A percentile compares a stretch with the other conserved stretches of the same genome.
Evolutionary conservation across 106 monocot genomes (phyloP).

Genomic region (Hemerocallis citrina): DNA sequence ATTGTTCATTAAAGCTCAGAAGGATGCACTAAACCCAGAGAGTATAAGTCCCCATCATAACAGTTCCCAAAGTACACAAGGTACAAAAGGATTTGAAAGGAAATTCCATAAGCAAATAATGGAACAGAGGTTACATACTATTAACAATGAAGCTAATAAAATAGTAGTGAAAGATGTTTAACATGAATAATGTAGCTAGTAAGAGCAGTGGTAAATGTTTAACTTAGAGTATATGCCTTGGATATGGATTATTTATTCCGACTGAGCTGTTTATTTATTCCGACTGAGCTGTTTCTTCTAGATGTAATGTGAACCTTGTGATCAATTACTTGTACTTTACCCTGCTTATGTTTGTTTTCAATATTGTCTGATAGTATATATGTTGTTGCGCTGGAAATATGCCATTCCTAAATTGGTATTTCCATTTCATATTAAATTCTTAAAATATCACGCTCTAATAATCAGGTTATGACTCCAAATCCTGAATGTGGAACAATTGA

Average conservation of each 20-base stretch:
- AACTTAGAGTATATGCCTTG: too few relatives aligned
- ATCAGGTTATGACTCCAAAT: constrained; percentile 61
- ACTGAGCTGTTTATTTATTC: too few relatives aligned
- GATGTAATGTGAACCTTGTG: too few relatives aligned
- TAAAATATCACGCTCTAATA: background rate
- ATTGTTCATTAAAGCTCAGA: background rate
- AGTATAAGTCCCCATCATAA: background rate
- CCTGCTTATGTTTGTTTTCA: background rate
- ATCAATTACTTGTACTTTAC: background rate
- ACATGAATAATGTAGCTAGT: too few relatives aligned
- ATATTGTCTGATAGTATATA: background rate
- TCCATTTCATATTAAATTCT: background rate
- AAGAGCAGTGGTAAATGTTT: too few relatives aligned
- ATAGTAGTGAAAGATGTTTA: too few relatives aligned
- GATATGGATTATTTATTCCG: too few relatives aligned
- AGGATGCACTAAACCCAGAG: background rate
- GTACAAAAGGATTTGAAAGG: background rate
- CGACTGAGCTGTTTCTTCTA: too few relatives aligned
- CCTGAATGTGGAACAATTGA: constrained; percentile 54
- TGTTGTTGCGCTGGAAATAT: background rate
- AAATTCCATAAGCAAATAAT: too few relatives aligned
- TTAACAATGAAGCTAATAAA: too few relatives aligned
- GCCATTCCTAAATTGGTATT: background rate
- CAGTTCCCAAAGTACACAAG: background rate
- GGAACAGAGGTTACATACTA: too few relatives aligned